Percentiles rank a stretch among this genome's conserved stretches.
Evolutionary conservation across 192 early-diverging fungal species (phyloP).

Genomic region (Diversispora eburnea): DNA sequence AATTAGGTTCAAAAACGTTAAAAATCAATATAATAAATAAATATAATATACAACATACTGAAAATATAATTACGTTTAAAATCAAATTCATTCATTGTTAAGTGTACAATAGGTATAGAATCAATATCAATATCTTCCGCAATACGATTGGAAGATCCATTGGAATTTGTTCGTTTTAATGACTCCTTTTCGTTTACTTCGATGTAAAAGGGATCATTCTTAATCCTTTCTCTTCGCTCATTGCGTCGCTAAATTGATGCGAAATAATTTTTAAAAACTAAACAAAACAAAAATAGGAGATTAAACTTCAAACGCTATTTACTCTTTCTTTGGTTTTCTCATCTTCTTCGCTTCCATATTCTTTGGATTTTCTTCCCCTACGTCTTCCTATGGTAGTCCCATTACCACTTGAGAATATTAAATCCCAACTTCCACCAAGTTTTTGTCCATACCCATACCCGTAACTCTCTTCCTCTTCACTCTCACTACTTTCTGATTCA

Average conservation of each 20-base stretch:
- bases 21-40: background rate
- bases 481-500: slow-evolving; percentile 49
- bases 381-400: slow-evolving; percentile 33
- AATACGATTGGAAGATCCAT: slow-evolving; percentile 19
- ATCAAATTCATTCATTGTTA: slow-evolving; percentile 58
- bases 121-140: slow-evolving; percentile 69
- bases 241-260: slow-evolving; percentile 38
- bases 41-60: background rate
- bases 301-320: slow-evolving; percentile 9
- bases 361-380: slow-evolving; percentile 20
- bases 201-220: slow-evolving; percentile 69
- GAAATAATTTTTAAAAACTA: background rate
- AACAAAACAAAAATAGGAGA: background rate
- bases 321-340: slow-evolving; percentile 46
- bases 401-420: slow-evolving; percentile 34
- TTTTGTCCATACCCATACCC: slow-evolving; percentile 33
- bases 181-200: slow-evolving; percentile 40
- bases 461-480: slow-evolving; percentile 37
- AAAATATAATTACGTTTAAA: slow-evolving; percentile 20
- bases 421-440: slow-evolving; percentile 28
- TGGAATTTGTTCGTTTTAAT: slow-evolving; percentile 32
- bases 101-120: slow-evolving; percentile 74
- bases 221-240: slow-evolving; percentile 46
- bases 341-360: slow-evolving; percentile 43
- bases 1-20: background rate